These are phyloP conservation scores for Sporisorium reilianum DNA, from an alignment of 1,284 basidiomycete species.

Conservation along the genomic window DNA sequence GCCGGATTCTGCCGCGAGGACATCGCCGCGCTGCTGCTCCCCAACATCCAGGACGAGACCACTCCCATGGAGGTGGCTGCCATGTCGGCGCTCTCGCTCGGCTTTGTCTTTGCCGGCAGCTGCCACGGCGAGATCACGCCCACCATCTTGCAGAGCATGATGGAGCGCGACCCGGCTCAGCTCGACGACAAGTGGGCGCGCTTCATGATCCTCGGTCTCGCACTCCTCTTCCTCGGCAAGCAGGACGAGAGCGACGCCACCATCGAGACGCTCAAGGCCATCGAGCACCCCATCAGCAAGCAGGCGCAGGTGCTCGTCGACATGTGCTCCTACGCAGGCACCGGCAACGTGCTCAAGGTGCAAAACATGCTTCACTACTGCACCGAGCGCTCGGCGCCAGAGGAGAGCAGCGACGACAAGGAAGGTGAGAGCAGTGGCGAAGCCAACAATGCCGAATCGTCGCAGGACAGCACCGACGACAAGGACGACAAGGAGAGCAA, in stretches of 20 bases:
- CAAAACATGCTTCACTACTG: conserved; percentile 94
- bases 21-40: conserved; percentile 71
- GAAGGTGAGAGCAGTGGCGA: conserved; percentile 45
- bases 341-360: conserved; percentile 94
- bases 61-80: conserved; percentile 88
- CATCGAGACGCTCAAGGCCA: conserved; percentile 92
- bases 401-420: conserved; percentile 65
- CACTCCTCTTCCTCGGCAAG: conserved; percentile 83
- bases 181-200: conserved; percentile 82
- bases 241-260: conserved; percentile 85
- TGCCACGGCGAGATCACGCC: conserved; percentile 92
- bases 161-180: conserved; percentile 73
- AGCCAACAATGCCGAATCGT: conserved; percentile 13
- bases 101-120: conserved; percentile 95
- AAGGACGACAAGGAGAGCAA: conserved; percentile 74
- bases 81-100: conserved; percentile 86
- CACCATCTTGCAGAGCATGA: conserved; percentile 89
- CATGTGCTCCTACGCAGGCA: conserved; percentile 93
- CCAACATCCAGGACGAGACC: conserved; percentile 66
- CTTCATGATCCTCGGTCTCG: conserved; percentile 90
- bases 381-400: conserved; percentile 83
- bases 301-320: conserved; percentile 93
- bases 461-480: conserved; percentile 31
- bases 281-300: conserved; percentile 91
- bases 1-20: conserved; percentile 92